phyloP scores from a whole-genome alignment of 768 basidiomycete genomes.

The Lactarius sp. region DNA sequence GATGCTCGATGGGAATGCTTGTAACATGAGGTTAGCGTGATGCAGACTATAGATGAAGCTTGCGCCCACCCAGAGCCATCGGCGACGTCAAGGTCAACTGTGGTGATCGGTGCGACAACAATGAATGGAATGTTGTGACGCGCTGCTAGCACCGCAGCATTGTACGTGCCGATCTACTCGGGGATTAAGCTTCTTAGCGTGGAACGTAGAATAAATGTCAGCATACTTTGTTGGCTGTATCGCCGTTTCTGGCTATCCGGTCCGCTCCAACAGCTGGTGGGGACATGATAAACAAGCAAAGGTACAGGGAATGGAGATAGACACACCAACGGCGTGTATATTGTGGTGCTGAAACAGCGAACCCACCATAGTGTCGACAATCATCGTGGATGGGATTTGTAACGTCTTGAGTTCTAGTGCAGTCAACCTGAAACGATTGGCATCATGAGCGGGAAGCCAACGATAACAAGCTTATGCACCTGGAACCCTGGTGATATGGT shows the following conservation, averaged over 20 bases:
- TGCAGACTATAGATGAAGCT: constrained; percentile 2
- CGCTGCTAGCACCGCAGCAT: constrained; percentile 87
- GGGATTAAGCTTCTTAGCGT: not conserved
- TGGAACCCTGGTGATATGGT: constrained; percentile 90
- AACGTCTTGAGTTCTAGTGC: constrained; percentile 85
- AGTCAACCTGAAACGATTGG: constrained; percentile 56
- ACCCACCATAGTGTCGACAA: constrained; percentile 97
- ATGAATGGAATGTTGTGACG: constrained; percentile 87
- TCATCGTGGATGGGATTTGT: constrained; percentile 83
- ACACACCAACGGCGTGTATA: constrained; percentile 76
- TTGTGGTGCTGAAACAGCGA: constrained; percentile 84
- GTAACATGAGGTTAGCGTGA: not conserved
- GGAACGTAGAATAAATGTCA: not conserved
- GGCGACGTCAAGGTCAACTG: constrained; percentile 76
- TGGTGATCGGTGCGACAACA: constrained; percentile 89
- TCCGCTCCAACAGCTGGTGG: constrained; percentile 78
- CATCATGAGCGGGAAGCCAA: not conserved
- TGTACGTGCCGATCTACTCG: constrained; percentile 82
- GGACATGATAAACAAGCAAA: not conserved
- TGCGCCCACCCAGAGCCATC: constrained; percentile 55
- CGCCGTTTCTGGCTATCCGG: constrained; percentile 86
- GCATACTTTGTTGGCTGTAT: constrained; percentile 90
- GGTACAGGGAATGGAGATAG: not conserved
- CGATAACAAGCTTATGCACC: constrained; percentile 38
- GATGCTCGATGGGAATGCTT: constrained; percentile 90